Evolutionary conservation across 805 yeast genomes (phyloP).

Genomic region (Yarrowia keelungensis): DNA sequence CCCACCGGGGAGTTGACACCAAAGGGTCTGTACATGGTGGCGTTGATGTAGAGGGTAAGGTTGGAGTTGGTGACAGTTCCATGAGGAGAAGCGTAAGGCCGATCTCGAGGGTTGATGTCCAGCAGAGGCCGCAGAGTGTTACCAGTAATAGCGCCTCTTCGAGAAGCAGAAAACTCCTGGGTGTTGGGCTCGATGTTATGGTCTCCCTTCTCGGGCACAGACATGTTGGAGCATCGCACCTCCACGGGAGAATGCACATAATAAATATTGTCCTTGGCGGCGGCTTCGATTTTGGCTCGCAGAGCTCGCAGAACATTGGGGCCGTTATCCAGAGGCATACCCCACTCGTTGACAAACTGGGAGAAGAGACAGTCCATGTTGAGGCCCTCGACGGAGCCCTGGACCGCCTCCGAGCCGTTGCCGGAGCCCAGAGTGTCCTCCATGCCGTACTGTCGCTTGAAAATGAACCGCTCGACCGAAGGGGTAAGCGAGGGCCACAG

Average conservation of each 20-base stretch:
- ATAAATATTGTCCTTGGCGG: constrained; percentile 67
- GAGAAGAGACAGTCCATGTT: constrained; percentile 95
- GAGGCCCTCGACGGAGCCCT: constrained; percentile 81
- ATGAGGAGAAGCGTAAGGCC: constrained; percentile 56
- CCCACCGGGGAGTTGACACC: constrained; percentile 68
- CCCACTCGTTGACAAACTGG: constrained; percentile 97
- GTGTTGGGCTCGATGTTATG: constrained; percentile 35
- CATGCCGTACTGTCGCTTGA: constrained; percentile 80
- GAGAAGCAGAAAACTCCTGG: constrained; percentile 38
- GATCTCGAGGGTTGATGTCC: constrained; percentile 73
- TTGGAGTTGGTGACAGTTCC: constrained; percentile 71
- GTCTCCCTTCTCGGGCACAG: constrained; percentile 45
- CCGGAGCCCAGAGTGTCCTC: constrained; percentile 64
- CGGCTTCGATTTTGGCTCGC: constrained; percentile 60
- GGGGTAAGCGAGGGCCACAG: constrained; percentile 82
- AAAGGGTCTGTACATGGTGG: constrained; percentile 97
- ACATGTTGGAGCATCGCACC: constrained; percentile 87
- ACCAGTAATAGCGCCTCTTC: constrained; percentile 79
- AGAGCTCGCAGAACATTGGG: constrained; percentile 64
- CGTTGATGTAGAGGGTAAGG: constrained; percentile 85
- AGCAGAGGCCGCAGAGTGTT: constrained; percentile 80
- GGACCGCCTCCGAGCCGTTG: constrained; percentile 69
- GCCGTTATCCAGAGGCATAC: constrained; percentile 84
- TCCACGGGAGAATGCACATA: constrained; percentile 96
- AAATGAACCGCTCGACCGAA: constrained; percentile 80